Evolutionary conservation across 495 filamentous ascomycete species (phyloP).

Genomic region (Hypomontagnella submonticulosa): DNA sequence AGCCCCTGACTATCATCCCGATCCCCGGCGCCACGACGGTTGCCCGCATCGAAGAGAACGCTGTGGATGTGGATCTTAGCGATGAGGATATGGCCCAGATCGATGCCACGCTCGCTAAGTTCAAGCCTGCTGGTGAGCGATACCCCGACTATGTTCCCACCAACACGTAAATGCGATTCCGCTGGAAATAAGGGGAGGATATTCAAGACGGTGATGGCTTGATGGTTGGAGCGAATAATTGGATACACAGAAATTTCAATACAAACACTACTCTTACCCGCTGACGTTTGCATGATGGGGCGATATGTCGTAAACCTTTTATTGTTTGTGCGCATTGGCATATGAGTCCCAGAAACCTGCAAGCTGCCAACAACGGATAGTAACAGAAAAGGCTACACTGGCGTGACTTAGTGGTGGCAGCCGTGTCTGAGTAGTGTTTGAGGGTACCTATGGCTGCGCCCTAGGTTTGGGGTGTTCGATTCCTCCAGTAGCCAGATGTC

Average conservation of each 20-base stretch:
- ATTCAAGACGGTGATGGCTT: background rate
- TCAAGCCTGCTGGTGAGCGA: constrained; percentile 55
- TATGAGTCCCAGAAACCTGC: background rate
- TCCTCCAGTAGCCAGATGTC: constrained; percentile 8
- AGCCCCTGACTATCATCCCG: constrained; percentile 74
- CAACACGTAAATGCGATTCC: constrained; percentile 45
- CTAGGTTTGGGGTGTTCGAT: constrained; percentile 16
- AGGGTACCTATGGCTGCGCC: background rate
- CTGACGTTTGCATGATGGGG: background rate
- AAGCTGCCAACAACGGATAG: background rate
- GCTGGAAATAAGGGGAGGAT: background rate
- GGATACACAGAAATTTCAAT: too few species aligned
- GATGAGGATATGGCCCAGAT: constrained; percentile 64
- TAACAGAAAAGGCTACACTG: constrained; percentile 9
- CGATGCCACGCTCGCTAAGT: constrained; percentile 55
- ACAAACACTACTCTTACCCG: too few species aligned
- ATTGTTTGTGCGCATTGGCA: background rate
- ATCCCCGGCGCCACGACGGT: constrained; percentile 78
- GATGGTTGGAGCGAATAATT: constrained; percentile 5
- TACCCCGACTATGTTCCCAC: constrained; percentile 50
- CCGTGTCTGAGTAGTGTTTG: constrained; percentile 15
- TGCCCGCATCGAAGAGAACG: constrained; percentile 63
- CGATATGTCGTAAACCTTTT: background rate
- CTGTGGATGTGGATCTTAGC: constrained; percentile 54
- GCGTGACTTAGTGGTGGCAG: background rate